These are phyloP conservation scores for Carex scoparia DNA, from an alignment of 176 grass and related monocot species.

Conservation along the genomic window DNA sequence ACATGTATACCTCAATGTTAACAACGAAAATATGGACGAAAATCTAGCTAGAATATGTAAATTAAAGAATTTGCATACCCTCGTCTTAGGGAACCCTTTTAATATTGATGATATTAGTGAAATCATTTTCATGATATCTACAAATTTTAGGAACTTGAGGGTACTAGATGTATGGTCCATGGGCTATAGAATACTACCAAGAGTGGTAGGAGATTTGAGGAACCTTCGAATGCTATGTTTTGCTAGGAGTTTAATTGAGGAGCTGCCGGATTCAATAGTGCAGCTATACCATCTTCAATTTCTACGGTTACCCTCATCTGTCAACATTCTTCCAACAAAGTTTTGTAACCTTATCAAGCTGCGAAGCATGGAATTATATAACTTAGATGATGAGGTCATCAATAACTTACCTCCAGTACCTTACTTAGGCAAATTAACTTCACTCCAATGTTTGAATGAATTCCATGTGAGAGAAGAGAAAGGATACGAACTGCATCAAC, in stretches of 20 bases:
- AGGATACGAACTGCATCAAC: neutral
- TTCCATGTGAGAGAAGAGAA: constrained; percentile 10
- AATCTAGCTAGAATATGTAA: neutral
- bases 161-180: neutral
- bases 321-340: too few species aligned
- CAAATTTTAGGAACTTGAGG: neutral
- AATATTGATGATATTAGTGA: too few species aligned
- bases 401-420: neutral
- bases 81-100: neutral
- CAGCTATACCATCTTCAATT: constrained; percentile 9
- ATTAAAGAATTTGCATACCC: neutral
- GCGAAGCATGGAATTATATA: too few species aligned
- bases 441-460: neutral
- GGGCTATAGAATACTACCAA: neutral
- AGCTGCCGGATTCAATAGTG: constrained; percentile 9
- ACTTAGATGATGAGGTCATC: too few species aligned
- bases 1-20: neutral
- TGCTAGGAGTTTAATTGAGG: neutral
- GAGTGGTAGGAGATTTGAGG: neutral
- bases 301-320: neutral
- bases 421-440: neutral
- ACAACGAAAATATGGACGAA: neutral
- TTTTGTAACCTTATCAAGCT: too few species aligned
- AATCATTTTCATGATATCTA: neutral
- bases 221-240: neutral